phyloP scores from a whole-genome alignment of 2,329 filamentous ascomycete genomes.

The Tolypocladium inflatum region DNA sequence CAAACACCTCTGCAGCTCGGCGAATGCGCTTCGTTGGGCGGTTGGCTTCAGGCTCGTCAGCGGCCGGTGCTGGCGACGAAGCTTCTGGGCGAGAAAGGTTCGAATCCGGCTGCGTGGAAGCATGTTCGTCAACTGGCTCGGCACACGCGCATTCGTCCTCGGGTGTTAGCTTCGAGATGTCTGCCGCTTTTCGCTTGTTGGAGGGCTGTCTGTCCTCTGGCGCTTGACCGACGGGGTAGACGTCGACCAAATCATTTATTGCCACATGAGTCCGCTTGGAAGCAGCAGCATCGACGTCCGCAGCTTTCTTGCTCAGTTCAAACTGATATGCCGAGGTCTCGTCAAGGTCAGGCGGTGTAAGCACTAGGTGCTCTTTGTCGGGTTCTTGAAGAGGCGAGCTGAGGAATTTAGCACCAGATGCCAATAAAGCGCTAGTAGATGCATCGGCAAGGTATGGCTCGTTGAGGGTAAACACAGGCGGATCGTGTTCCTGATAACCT shows the following conservation, averaged over 20 bases:
- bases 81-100: not conserved
- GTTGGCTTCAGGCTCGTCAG: not conserved
- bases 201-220: not conserved
- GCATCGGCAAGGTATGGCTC: not conserved
- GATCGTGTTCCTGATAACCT: not conserved
- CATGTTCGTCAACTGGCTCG: not conserved
- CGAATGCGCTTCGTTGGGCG: conserved; percentile 21
- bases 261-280: not conserved
- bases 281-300: not conserved
- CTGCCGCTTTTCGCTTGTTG: conserved; percentile 16
- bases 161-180: conserved; percentile 13
- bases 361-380: not conserved
- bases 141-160: conserved; percentile 1
- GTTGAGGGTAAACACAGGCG: not conserved
- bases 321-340: conserved; percentile 21
- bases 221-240: not conserved
- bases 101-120: not conserved
- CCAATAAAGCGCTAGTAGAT: conserved; percentile 11
- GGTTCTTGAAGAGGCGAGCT: conserved; percentile 9
- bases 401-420: conserved; percentile 23
- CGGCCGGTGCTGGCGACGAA: not conserved
- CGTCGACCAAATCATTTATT: not conserved
- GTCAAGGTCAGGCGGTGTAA: conserved; percentile 7
- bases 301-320: conserved; percentile 16
- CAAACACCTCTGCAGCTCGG: conserved; percentile 23